Base-by-base conservation (phyloP, 2,329 filamentous ascomycete genomes). In the Exophiala sp. region DNA sequence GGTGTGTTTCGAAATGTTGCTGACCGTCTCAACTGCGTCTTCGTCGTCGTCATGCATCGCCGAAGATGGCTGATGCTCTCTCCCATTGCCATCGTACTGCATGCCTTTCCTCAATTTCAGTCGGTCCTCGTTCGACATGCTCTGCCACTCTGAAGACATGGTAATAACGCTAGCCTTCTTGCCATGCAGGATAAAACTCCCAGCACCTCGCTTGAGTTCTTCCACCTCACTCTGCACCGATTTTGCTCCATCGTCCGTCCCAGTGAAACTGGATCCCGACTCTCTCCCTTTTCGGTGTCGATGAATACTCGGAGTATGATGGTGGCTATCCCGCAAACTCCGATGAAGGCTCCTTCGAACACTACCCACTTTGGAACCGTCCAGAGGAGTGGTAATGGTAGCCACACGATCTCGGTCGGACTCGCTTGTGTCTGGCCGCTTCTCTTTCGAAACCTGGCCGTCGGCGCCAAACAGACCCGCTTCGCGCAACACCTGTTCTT, bases 111-210 rank as follows among this genome's bases (percentile, higher is more conserved):
- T 77, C 42, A 83, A 72, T 50, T 82, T 79, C 35, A 88, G 70
- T 30, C 83, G 81, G 62, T 90, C 85, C 53, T 91, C 86, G 0
- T 81, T 77, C 1, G 83, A 78, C 68, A 90, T 80, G 52, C 79
- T 84, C 62, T 91, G 84, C 72, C 95, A 83, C 60, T 95, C 91
- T n/a, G 83, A 82, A 7, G 90, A 89, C 65, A 98, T 94, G n/a
- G 88, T 94, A 59, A 98, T 88, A 48, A 98, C 87, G 1, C 89
- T 95, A 2, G 93, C 93, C 68, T 98, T 97, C 73, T 97, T 98
- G 53, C 93, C 91, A 63, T 98, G 93, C 2, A 98, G 83, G 2
- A 93, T 95, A 66, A 98, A 98, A 61, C 88, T 95, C 3, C 88
- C 88, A 10, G 86, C 81, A 10, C 85, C 85, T 41, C 93, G 82